Conservation (phyloP, 2,329 filamentous ascomycete genomes). For the Fusarium sterilihyphosum region DNA sequence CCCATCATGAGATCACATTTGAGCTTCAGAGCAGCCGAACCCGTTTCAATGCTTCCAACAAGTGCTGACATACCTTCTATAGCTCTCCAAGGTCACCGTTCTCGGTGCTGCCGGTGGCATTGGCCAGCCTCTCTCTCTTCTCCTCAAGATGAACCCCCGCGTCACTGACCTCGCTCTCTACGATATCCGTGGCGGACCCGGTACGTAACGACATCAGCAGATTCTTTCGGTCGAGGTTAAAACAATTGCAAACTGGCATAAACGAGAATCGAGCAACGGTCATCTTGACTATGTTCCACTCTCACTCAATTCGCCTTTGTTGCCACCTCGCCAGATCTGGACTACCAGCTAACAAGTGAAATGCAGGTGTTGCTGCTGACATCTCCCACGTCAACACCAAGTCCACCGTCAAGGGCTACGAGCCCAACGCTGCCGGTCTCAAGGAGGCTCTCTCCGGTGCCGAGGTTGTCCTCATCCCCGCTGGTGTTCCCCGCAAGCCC, state of each 20-base stretch:
- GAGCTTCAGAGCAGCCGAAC: not conserved
- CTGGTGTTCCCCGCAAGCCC: conserved; percentile 98
- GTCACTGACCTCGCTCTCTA: conserved; percentile 96
- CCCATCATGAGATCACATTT: not conserved
- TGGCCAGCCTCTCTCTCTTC: conserved; percentile 95
- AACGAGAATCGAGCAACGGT: not conserved
- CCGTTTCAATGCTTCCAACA: not conserved
- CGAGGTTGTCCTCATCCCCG: conserved; percentile 96
- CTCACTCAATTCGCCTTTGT: conserved; percentile 5
- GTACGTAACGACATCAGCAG: conserved; percentile 62
- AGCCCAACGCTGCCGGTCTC: conserved; percentile 79
- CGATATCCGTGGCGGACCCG: conserved; percentile 94
- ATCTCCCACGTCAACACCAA: conserved; percentile 99
- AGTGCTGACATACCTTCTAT: conserved; percentile 36
- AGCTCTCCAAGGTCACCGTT: conserved; percentile 98
- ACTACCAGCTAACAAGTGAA: conserved; percentile 35
- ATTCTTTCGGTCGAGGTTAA: not conserved
- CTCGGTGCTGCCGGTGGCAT: conserved; percentile 98
- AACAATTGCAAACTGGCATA: conserved; percentile 4
- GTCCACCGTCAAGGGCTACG: conserved; percentile 91
- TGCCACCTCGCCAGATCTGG: conserved; percentile 27
- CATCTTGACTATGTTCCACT: not conserved
- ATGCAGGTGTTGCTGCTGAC: conserved; percentile 92
- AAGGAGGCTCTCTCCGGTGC: conserved; percentile 82
- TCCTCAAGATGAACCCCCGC: conserved; percentile 98